phyloP scores from a whole-genome alignment of 345 rosid species.

The Eucalyptus tenuipes region DNA sequence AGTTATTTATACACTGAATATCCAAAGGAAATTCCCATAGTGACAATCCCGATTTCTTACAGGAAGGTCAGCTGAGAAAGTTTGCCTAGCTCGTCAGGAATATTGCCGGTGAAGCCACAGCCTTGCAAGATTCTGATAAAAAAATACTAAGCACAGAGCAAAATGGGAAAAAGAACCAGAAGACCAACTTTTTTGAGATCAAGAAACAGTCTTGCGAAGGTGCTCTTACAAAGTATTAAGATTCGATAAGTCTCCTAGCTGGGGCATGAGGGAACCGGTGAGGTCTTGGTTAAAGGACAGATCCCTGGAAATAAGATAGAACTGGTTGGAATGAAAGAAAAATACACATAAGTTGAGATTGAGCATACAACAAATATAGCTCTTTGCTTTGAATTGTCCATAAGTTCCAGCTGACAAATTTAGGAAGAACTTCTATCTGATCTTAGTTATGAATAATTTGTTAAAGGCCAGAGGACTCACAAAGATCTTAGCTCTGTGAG shows the following conservation, averaged over 20 bases:
- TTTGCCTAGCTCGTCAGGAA: conserved; percentile 76
- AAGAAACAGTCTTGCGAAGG: neutral
- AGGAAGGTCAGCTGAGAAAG: conserved; percentile 71
- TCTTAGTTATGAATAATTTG: neutral
- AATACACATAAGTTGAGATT: neutral
- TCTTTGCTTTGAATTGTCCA: neutral
- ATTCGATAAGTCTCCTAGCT: conserved; percentile 62
- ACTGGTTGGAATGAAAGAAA: neutral
- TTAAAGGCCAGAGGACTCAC: conserved; percentile 30
- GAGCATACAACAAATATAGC: neutral
- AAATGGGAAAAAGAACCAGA: neutral
- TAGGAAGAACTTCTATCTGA: neutral
- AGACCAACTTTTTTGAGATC: neutral
- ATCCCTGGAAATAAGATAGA: conserved; percentile 48
- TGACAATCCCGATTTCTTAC: conserved; percentile 30
- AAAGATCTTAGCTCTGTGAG: conserved; percentile 70
- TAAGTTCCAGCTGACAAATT: neutral
- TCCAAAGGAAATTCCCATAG: neutral
- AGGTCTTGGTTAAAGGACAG: conserved; percentile 72
- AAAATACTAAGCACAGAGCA: neutral
- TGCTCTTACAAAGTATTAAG: conserved; percentile 67
- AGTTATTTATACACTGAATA: neutral
- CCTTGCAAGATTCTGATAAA: conserved; percentile 72
- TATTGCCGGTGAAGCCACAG: conserved; percentile 74
- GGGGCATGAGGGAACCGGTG: conserved; percentile 58